These are phyloP conservation scores for Aspergillus jensenii DNA, from an alignment of 2,329 filamentous ascomycete genomes.

Conservation along the genomic window DNA sequence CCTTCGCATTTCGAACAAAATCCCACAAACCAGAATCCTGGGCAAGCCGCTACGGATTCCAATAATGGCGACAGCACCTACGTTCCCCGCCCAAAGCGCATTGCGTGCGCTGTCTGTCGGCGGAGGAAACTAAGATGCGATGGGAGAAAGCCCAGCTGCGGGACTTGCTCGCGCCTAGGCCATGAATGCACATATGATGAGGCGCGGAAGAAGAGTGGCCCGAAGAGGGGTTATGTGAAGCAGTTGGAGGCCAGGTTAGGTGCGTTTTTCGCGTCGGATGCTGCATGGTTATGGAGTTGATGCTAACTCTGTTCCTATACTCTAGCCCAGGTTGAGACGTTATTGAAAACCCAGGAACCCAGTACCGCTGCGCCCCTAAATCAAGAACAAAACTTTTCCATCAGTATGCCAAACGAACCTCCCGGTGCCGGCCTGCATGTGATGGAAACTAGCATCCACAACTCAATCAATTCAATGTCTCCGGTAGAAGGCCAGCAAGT, in stretches of 20 bases:
- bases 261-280: constrained; percentile 49
- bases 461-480: constrained; percentile 16
- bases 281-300: neutral
- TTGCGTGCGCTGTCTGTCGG: constrained; percentile 91
- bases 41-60: constrained; percentile 33
- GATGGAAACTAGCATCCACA: constrained; percentile 20
- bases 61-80: constrained; percentile 53
- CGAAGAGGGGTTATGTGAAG: constrained; percentile 93
- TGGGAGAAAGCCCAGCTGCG: constrained; percentile 78
- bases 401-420: constrained; percentile 29
- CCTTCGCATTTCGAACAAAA: constrained; percentile 22
- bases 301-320: constrained; percentile 13
- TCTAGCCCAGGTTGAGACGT: constrained; percentile 86
- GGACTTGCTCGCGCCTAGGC: constrained; percentile 80
- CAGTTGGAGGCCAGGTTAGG: constrained; percentile 87
- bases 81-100: constrained; percentile 80
- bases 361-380: constrained; percentile 24
- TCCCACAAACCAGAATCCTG: constrained; percentile 16
- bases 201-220: constrained; percentile 88
- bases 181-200: constrained; percentile 91
- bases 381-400: constrained; percentile 23
- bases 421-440: constrained; percentile 23
- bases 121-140: constrained; percentile 92
- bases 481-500: constrained; percentile 24
- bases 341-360: constrained; percentile 77